Base-by-base conservation (phyloP, 108 stramenopile genomes). In the Nitzschia sp. region DNA sequence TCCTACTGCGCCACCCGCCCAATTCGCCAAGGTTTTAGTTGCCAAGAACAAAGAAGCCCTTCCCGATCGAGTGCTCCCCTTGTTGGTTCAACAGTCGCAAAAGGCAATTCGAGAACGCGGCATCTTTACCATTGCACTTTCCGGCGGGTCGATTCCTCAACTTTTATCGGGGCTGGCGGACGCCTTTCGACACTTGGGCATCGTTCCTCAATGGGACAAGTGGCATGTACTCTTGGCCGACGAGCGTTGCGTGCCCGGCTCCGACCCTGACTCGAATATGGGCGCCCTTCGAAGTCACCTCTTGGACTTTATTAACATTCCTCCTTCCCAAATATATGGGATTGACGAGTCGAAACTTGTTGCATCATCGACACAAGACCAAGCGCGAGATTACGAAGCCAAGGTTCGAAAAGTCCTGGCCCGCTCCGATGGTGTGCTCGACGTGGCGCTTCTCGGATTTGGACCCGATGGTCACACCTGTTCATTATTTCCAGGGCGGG, bases 401-500 rank as follows among this genome's bases (percentile, higher is more conserved):
- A 45, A 46, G 26, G 9, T 63, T 15, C 21, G 41, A 15, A 17
- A 15, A 2, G 29, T 45, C 35, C 57, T 66, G 27, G 54, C 31
- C 21, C 69, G 17, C 41, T 23, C 8, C 25, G 32, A 64, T 22
- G 77, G 72, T 2, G 57, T 74, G 56, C 71, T 98, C 33, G 98
- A 98, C 67, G 75, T 93, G 58, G 91, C 89, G 19, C 75, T 98
- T 19, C 79, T 98, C 22, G 98, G 98, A 35, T 93, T 97, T 63
- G 98, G 98, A 35, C 96, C 96, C 9, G 98, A 98, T 76, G 98
- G 98, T 1, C 98, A 98, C 83, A 98, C 98, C 2, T 95, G 93
- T 61, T 94, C 92, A 9, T 76, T 98, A 30, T 98, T 98, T 71
- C 98, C 97, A 1, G 66, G 77, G 50, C 98, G 97, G 72, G 53